A percentile compares a stretch with the other conserved stretches of the same genome.
Evolutionary conservation across 1,284 basidiomycete species (phyloP).

Genomic region (Ceratobasidium sp.): DNA sequence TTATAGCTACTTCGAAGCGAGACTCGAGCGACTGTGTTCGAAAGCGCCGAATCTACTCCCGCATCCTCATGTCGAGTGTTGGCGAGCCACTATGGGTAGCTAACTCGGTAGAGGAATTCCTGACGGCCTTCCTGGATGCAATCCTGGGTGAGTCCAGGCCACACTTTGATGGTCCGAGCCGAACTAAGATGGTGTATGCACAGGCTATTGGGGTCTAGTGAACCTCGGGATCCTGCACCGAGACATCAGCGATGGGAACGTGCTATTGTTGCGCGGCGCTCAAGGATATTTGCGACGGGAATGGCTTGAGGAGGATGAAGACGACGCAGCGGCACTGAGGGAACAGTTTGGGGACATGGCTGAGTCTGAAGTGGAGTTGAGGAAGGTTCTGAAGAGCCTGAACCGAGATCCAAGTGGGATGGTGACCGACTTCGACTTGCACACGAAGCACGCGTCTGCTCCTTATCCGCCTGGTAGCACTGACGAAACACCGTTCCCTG

Average conservation of each 20-base stretch:
- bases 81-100: constrained; percentile 1
- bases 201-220: constrained; percentile 25
- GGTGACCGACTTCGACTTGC: constrained; percentile 29
- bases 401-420: constrained; percentile 18
- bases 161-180: background rate
- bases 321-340: background rate
- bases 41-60: constrained; percentile 1
- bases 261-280: constrained; percentile 3
- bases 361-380: background rate
- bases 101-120: background rate
- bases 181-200: background rate
- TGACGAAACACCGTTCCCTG: no score
- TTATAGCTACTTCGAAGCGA: no score
- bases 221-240: constrained; percentile 28
- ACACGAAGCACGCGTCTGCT: background rate
- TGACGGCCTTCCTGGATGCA: background rate
- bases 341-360: background rate
- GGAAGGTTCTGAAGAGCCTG: background rate
- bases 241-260: constrained; percentile 39
- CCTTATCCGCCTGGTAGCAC: no score
- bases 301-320: background rate
- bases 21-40: background rate
- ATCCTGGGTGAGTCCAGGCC: constrained; percentile 16
- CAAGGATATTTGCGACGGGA: background rate
- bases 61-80: constrained; percentile 23